A percentile compares a stretch with the other conserved stretches of the same genome.
These are phyloP conservation scores for Monilinia fructigena DNA, from an alignment of 2,329 filamentous ascomycete genomes.

Conservation along the genomic window DNA sequence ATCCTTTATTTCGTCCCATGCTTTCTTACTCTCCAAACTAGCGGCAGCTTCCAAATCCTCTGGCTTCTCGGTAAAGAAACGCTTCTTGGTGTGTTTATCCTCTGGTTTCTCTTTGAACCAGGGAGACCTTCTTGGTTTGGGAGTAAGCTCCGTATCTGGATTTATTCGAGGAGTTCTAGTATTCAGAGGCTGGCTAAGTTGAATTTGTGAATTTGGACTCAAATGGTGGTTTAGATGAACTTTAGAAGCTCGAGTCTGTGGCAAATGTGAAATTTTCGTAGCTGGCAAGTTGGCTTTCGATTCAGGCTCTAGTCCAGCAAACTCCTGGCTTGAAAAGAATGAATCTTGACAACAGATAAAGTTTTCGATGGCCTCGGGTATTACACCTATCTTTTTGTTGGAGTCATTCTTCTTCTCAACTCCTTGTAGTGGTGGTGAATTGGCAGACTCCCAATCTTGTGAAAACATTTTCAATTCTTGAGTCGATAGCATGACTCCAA, in stretches of 20 bases:
- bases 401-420: not conserved
- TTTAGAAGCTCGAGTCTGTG: not conserved
- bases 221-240: not conserved
- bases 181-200: not conserved
- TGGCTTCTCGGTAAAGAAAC: slow-evolving; percentile 37
- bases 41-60: slow-evolving; percentile 33
- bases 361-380: not conserved
- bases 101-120: slow-evolving; percentile 21
- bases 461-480: slow-evolving; percentile 52
- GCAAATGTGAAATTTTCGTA: not conserved
- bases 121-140: slow-evolving; percentile 9
- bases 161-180: not conserved
- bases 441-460: slow-evolving; percentile 46
- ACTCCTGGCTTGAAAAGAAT: not conserved
- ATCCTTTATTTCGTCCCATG: slow-evolving; percentile 9
- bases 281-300: not conserved
- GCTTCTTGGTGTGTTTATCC: slow-evolving; percentile 5
- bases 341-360: not conserved
- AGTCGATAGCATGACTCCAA: slow-evolving; percentile 38
- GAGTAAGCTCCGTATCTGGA: not conserved
- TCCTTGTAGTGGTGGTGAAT: not conserved
- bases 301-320: not conserved
- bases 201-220: not conserved
- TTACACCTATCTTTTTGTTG: not conserved
- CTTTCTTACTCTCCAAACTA: slow-evolving; percentile 28